phyloP scores from a whole-genome alignment of 2,329 filamentous ascomycete species.

The Lasiodiplodia sp. region DNA sequence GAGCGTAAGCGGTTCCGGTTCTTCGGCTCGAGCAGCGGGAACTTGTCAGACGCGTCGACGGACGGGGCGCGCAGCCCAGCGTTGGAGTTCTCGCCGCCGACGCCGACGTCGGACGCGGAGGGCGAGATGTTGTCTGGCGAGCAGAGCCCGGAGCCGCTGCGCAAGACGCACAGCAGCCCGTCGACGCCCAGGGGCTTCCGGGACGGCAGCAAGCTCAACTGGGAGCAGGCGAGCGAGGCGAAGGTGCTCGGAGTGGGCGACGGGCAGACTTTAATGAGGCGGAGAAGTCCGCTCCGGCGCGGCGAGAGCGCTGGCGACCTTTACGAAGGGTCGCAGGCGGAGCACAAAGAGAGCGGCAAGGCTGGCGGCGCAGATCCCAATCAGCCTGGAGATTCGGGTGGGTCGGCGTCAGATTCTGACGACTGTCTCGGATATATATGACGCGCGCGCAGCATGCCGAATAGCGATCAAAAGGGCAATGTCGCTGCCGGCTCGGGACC shows the following conservation, averaged over 20 bases:
- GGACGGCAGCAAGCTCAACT: constrained; percentile 46
- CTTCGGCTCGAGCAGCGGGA: constrained; percentile 23
- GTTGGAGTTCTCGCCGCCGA: constrained; percentile 44
- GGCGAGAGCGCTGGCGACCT: constrained; percentile 40
- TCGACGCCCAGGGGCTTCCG: constrained; percentile 52
- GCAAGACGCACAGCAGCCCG: constrained; percentile 53
- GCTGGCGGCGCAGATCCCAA: constrained; percentile 30
- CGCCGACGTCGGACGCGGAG: constrained; percentile 38
- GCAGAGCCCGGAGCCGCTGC: constrained; percentile 26
- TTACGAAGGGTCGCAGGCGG: constrained; percentile 11
- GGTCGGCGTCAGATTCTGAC: constrained; percentile 30
- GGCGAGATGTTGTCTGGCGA: constrained; percentile 28
- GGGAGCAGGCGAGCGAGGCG: constrained; percentile 40
- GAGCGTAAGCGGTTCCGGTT: constrained; percentile 39
- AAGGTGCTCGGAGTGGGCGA: constrained; percentile 30
- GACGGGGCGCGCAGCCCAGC: constrained; percentile 41
- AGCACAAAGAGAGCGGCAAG: constrained; percentile 22
- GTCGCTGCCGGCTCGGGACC: neutral
- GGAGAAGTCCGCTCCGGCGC: constrained; percentile 42
- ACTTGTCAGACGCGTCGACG: constrained; percentile 42
- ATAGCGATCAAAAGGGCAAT: constrained; percentile 16
- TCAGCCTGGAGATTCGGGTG: constrained; percentile 31
- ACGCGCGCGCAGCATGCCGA: constrained; percentile 6
- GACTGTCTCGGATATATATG: constrained; percentile 27
- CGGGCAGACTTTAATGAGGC: constrained; percentile 33